Base-by-base conservation (phyloP, 768 basidiomycete species). In the Mycena pura region DNA sequence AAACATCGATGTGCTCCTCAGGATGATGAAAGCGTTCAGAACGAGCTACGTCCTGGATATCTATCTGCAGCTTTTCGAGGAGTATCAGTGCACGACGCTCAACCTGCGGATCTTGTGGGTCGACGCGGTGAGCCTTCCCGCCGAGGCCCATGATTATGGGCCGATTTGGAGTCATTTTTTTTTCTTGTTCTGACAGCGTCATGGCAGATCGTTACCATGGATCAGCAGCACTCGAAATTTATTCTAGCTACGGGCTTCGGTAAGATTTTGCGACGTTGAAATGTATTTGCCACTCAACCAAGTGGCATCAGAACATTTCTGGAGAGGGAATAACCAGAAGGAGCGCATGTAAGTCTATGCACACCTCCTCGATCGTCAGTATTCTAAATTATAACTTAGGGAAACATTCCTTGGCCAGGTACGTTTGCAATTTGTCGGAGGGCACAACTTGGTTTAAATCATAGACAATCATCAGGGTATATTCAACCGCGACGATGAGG, bases 141-240 rank as follows among this genome's bases (percentile, higher is more conserved):
- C 38, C 45, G 25, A 9, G 15, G 14, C 13, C 40, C 40, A 21
- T 28, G 3, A 15, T 24, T 24, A 46, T 25, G 10, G 22, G 7
- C 25, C 6, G 22, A 28, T 6, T 24, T 22, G 5, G 10, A 19
- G 10, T 28, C 10, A 46, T 10, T 11, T 11, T 11, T 46, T 8
- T 11, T 25, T 14, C 22, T 63, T n/a, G n/a, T n/a, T n/a, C n/a
- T n/a, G n/a, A n/a, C n/a, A n/a, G n/a, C n/a, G n/a, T n/a, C n/a
- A n/a, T n/a, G n/a, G n/a, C n/a, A 91, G 89, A 86, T 91, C 27
- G 86, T 90, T 32, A 84, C 88, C 25, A 90, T 90, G 86, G 89
- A 91, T 71, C 84, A 87, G 71, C 84, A 86, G 52, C 88, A 90
- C 64, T 73, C 80, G 56, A 89, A 89, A 69, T 87, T 83, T 66